Conservation (phyloP, 1,139 yeast species). For the Hanseniaspora sp. region DNA sequence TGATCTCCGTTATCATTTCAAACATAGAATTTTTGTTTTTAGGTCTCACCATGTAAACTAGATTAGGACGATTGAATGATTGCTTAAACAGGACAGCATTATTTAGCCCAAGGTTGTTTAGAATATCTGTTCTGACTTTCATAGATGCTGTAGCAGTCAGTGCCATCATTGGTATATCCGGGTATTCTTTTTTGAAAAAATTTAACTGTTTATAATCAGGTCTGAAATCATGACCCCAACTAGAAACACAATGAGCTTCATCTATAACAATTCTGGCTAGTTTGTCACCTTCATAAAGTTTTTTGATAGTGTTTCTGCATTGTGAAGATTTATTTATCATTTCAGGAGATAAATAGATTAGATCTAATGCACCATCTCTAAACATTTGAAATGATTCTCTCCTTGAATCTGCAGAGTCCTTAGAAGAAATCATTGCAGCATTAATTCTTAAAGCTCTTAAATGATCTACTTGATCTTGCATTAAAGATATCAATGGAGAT, state of each 20-base stretch:
- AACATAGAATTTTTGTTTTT: constrained; percentile 50
- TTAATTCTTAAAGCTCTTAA: constrained; percentile 51
- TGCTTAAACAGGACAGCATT: constrained; percentile 39
- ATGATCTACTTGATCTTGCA: constrained; percentile 96
- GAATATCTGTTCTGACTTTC: constrained; percentile 76
- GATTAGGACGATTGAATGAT: constrained; percentile 81
- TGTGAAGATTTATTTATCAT: constrained; percentile 73
- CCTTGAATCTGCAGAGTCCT: constrained; percentile 54
- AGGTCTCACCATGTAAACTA: constrained; percentile 64
- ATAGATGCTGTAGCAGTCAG: constrained; percentile 96
- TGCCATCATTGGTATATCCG: constrained; percentile 85
- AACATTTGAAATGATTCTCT: constrained; percentile 53
- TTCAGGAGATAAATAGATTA: constrained; percentile 89
- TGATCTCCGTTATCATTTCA: constrained; percentile 50
- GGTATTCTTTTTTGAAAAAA: constrained; percentile 59
- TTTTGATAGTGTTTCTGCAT: constrained; percentile 53
- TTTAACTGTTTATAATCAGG: constrained; percentile 85
- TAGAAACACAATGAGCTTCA: constrained; percentile 96
- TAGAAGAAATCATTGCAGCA: constrained; percentile 85
- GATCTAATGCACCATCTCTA: constrained; percentile 53
- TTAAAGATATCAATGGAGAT: constrained; percentile 86
- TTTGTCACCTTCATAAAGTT: constrained; percentile 42
- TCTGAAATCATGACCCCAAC: constrained; percentile 98
- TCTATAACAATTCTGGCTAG: constrained; percentile 87
- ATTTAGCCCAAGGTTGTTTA: constrained; percentile 54